These are phyloP conservation scores for Solanum tarijense DNA, from an alignment of 257 asterid genomes.

Conservation along the genomic window DNA sequence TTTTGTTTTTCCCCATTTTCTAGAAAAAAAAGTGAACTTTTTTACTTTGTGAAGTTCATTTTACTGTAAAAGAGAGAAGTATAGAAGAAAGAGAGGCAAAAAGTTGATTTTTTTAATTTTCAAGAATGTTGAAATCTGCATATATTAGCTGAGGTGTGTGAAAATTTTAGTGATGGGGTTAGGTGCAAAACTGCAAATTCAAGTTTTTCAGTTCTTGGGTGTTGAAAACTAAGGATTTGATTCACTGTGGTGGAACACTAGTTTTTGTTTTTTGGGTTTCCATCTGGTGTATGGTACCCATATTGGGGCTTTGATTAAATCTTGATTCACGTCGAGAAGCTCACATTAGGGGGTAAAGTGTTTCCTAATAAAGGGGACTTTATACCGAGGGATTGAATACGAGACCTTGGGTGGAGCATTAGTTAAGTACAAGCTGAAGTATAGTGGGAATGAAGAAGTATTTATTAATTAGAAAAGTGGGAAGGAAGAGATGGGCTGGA, in stretches of 20 bases:
- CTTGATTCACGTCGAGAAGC: not conserved
- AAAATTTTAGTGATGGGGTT: not conserved
- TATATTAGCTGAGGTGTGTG: not conserved
- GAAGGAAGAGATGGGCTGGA: slow-evolving; percentile 80
- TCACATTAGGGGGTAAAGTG: not conserved
- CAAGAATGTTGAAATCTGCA: not conserved
- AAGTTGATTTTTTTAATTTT: not conserved
- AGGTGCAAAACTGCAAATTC: not conserved
- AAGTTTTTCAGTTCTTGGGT: not conserved
- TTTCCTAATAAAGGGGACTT: not conserved
- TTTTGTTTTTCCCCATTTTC: not conserved
- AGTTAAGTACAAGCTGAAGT: not conserved
- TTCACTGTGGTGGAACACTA: not conserved
- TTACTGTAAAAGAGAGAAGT: not conserved
- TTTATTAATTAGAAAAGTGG: not conserved
- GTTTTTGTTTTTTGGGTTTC: not conserved
- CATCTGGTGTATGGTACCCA: not conserved
- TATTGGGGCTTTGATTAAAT: not conserved
- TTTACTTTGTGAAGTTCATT: not conserved
- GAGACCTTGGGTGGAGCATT: not conserved
- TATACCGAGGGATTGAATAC: not conserved
- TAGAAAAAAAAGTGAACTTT: not conserved
- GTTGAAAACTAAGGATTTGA: not conserved
- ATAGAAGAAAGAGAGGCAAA: not conserved
- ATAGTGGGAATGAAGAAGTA: not conserved